phyloP scores from a whole-genome alignment of 805 yeast genomes.

The Ogataea trehaloabstinens region DNA sequence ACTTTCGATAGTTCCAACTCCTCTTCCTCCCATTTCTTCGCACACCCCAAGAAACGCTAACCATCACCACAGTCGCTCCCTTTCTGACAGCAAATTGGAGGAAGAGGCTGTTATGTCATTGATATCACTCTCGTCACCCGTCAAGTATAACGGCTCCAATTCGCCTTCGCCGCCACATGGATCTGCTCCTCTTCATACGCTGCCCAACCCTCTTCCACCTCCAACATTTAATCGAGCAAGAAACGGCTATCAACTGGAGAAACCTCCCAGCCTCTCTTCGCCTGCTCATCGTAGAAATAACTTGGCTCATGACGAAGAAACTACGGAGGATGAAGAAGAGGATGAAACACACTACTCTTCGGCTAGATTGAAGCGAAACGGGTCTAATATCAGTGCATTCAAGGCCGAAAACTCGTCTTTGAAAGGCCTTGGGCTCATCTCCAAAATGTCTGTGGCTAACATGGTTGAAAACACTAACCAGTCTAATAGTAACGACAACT shows the following conservation, averaged over 20 bases:
- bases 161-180: constrained; percentile 20
- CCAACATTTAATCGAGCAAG: constrained; percentile 1
- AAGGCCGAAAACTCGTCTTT: constrained; percentile 3
- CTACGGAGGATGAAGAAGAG: constrained; percentile 13
- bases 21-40: constrained; percentile 8
- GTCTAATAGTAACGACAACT: background rate
- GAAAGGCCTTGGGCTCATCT: constrained; percentile 16
- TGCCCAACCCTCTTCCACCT: constrained; percentile 6
- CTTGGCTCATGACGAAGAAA: constrained; percentile 17
- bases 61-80: constrained; percentile 7
- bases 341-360: too few species aligned
- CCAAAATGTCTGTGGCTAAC: constrained; percentile 4
- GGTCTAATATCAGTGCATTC: background rate
- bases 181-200: constrained; percentile 6
- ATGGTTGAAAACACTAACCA: constrained; percentile 4
- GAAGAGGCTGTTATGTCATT: constrained; percentile 56
- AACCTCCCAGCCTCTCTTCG: constrained; percentile 11
- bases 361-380: constrained; percentile 2
- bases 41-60: constrained; percentile 2
- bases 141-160: constrained; percentile 31
- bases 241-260: constrained; percentile 3
- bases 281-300: constrained; percentile 3
- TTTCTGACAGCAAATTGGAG: constrained; percentile 36
- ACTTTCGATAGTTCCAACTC: constrained; percentile 8
- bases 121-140: constrained; percentile 55